Conservation (phyloP, 2,329 filamentous ascomycete species). For the Ambrosiella beaveri region DNA sequence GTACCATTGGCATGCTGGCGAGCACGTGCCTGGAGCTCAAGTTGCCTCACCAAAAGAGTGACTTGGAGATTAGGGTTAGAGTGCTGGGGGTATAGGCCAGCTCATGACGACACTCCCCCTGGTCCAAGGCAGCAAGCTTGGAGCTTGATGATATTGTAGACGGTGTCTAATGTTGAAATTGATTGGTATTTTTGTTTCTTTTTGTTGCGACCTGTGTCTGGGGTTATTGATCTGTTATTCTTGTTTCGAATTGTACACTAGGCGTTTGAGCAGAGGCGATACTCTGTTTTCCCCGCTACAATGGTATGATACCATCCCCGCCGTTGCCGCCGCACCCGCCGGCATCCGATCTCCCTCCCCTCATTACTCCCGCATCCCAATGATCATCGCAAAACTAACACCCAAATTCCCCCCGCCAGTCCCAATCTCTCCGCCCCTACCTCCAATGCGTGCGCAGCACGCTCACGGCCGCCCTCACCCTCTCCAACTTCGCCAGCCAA, state of each 20-base stretch:
- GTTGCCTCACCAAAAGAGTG: not conserved
- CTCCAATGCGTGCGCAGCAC: slow-evolving; percentile 91
- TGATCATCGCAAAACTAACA: not conserved
- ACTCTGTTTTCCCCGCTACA: not conserved
- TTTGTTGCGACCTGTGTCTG: not conserved
- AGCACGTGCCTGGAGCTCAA: not conserved
- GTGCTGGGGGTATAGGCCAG: not conserved
- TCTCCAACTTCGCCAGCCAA: slow-evolving; percentile 92
- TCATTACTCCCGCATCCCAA: not conserved
- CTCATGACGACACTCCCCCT: slow-evolving; percentile 1
- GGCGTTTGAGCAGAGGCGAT: not conserved
- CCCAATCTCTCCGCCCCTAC: slow-evolving; percentile 92
- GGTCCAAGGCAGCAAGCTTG: not conserved
- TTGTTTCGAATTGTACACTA: not conserved
- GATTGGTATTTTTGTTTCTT: too few relatives aligned
- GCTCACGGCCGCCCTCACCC: slow-evolving; percentile 76
- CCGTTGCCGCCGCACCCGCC: slow-evolving; percentile 16
- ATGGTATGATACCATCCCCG: not conserved
- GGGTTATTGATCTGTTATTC: not conserved
- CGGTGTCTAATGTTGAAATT: too few relatives aligned
- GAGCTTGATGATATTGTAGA: slow-evolving; percentile 8
- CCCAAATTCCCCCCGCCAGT: slow-evolving; percentile 31
- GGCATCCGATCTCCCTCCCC: slow-evolving; percentile 2
- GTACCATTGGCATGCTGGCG: not conserved
- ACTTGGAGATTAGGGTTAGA: not conserved